A percentile compares a stretch with the other conserved stretches of the same genome.
Conservation (phyloP, 306 rosid genomes). For the Herpetospermum pedunculosum region DNA sequence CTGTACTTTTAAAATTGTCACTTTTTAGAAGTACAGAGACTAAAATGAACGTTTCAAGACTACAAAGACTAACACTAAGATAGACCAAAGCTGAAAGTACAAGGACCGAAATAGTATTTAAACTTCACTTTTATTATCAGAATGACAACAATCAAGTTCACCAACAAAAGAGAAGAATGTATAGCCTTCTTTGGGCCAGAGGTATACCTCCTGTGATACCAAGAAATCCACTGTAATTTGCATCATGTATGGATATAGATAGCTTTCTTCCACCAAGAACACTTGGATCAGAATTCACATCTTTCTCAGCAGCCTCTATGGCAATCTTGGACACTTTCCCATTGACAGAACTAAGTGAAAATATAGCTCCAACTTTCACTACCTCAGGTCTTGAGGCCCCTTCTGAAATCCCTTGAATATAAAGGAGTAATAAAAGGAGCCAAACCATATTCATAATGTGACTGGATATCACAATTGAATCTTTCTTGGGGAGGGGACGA, state of each 20-base stretch:
- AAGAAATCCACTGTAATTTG: conserved; percentile 44
- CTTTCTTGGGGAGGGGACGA: background rate
- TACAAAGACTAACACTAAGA: background rate
- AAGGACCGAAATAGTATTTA: background rate
- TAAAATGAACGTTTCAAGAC: background rate
- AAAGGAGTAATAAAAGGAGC: conserved; percentile 20
- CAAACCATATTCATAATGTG: conserved; percentile 20
- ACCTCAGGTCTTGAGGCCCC: conserved; percentile 24
- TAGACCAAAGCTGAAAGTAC: background rate
- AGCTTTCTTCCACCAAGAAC: conserved; percentile 34
- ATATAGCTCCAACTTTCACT: conserved; percentile 38
- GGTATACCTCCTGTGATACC: conserved; percentile 35
- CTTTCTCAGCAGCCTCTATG: conserved; percentile 35
- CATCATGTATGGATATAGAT: conserved; percentile 23
- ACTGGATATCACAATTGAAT: background rate
- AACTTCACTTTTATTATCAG: background rate
- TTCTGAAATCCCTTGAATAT: conserved; percentile 16
- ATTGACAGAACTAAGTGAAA: conserved; percentile 23
- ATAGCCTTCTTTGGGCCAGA: background rate
- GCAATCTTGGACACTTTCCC: conserved; percentile 36
- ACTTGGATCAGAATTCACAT: conserved; percentile 38
- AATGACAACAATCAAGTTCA: background rate
- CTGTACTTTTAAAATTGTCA: too few relatives aligned
- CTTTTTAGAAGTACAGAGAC: too few relatives aligned
- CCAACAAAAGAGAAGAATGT: background rate